Evolutionary conservation across 345 rosid genomes (phyloP), one percentile per base, ranked within the genome.

Genomic region (Aurinia saxatilis): DNA sequence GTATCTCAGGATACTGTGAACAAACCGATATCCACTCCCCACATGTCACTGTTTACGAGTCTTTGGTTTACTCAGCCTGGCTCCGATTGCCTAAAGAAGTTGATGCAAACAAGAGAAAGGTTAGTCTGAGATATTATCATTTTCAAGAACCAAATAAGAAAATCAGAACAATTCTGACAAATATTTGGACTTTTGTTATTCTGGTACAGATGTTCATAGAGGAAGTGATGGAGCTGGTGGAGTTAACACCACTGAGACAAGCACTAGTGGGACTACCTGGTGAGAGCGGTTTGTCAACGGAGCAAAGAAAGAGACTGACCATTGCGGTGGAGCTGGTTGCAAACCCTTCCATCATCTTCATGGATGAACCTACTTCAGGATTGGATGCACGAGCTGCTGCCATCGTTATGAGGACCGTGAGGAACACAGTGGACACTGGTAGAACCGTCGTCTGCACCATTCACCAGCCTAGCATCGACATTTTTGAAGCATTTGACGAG

Each of bases 311-410:
- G 65, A 78, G 98, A 76, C 79, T 91, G 9, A 91, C 98, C 16
- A 88, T 88, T 13, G 96, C 98, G 0, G 92, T 88, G 17, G 96
- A 91, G 87, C 81, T 88, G 1, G 98, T 91, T 60, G 95, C 96
- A 17, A 91, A 91, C 72, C 96, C 98, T 2, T 88, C 96, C 1
- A 88, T 88, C 39, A 86, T 88, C 57, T 88, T 91, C 79, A 84
- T 91, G 98, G 98, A 91, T 16, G 96, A 91, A 68, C 96, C 96
- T 55, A 91, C 98, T 60, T 91, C 98, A 18, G 98, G 98, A 33
- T 78, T 91, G 21, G 98, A 91, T 70, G 98, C 96, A 35, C 75
- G 98, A 77, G 96, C 95, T 40, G 96, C 98, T 38, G 98, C 98
- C 19, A 88, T 88, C 42, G 96, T 91, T 9, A 84, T 91, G 98